These are phyloP conservation scores for Euphorbia lathyris DNA, from an alignment of 345 rosid species.

Conservation along the genomic window DNA sequence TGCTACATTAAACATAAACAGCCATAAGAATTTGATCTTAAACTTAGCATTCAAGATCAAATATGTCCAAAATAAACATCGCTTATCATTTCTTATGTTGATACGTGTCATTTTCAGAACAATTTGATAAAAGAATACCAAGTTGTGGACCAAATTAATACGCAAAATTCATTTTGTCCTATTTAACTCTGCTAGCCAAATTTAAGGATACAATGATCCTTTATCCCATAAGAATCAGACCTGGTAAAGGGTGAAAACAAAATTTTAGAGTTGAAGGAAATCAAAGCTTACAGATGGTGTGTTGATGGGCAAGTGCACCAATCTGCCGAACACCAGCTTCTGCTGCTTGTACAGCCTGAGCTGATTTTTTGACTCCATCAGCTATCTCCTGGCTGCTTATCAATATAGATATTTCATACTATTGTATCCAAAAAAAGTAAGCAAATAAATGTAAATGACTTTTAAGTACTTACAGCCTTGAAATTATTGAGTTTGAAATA, in stretches of 20 bases:
- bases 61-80: too few relatives aligned
- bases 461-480: neutral
- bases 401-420: neutral
- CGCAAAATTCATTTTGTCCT: neutral
- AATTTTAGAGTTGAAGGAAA: neutral
- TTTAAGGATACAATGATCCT: neutral
- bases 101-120: too few relatives aligned
- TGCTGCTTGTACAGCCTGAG: conserved; percentile 85
- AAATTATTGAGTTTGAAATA: neutral
- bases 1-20: conserved; percentile 45
- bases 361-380: conserved; percentile 86
- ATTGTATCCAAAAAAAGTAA: neutral
- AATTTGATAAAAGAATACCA: too few relatives aligned
- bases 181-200: neutral
- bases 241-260: conserved; percentile 2
- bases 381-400: conserved; percentile 73
- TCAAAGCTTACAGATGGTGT: conserved; percentile 62
- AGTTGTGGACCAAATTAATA: too few relatives aligned
- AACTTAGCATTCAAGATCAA: neutral
- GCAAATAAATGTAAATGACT: neutral
- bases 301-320: conserved; percentile 75
- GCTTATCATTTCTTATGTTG: too few relatives aligned
- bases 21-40: neutral
- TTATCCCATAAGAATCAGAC: neutral
- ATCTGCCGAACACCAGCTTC: conserved; percentile 84